Evolutionary conservation across 2,329 filamentous ascomycete species (phyloP), one percentile per base, ranked within the genome.

Genomic region (Aspergillus tamarii): DNA sequence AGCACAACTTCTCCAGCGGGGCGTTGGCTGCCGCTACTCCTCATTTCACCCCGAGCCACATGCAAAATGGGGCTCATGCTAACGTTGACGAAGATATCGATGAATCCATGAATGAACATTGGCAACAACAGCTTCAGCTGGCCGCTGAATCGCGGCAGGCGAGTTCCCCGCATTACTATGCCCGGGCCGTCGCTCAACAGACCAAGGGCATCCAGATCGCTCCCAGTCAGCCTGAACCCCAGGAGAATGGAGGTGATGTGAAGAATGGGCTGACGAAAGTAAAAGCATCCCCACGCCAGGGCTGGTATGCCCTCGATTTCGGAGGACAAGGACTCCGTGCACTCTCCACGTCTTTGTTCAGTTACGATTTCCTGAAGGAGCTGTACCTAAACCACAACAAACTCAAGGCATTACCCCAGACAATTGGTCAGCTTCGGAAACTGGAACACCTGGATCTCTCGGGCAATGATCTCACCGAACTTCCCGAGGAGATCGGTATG

Each of bases 401-500:
- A 76, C 85, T 99, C 64, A 88, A 88, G 32, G 84, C 86, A 53
- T 82, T 99, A n/a, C 93, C 94, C 14, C 82, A 91, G 43, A 85
- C 89, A 26, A 93, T 99, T 75, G 94, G 95, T 45, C 87, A 90
- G 71, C 84, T 99, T 68, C 89, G 94, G 67, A 90, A 91, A 67
- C 82, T 99, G 56, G 91, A 88, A 41, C 87, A 94, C 72, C 86
- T 99, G 56, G 94, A 99, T 78, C 85, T 94, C 3, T 98, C 95
- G 0, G 89, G 90, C 80, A 99, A 99, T 78, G 88, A 94, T 66
- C 84, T 99, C 64, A 86, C 85, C 10, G 88, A 91, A 67, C 83
- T 99, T 4, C 95, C 95, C 1, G 87, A 91, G 26, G 94, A 99
- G 81, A 88, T 99, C 65, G 95, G 95, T 74, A 99, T 98, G 94